phyloP scores from a whole-genome alignment of 2,329 filamentous ascomycete genomes.

The Stachybotrys echinatus region DNA sequence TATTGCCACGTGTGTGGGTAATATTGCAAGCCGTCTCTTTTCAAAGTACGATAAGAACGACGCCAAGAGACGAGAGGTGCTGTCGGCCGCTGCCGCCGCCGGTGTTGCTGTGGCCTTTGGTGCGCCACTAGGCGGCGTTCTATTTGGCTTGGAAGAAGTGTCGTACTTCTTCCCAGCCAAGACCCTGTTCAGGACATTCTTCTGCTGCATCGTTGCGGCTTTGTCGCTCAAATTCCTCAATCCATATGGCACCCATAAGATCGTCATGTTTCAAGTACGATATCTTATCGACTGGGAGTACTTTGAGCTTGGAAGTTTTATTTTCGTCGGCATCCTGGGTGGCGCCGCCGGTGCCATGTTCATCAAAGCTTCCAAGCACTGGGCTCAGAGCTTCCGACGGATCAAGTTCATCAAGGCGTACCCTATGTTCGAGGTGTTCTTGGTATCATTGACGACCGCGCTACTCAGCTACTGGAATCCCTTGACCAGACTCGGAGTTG shows the following conservation, averaged over 20 bases:
- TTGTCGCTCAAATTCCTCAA: conserved; percentile 92
- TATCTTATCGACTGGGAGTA: conserved; percentile 90
- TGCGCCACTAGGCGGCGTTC: conserved; percentile 77
- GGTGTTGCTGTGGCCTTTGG: conserved; percentile 94
- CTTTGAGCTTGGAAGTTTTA: conserved; percentile 83
- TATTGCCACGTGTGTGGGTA: conserved; percentile 90
- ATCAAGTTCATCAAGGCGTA: conserved; percentile 74
- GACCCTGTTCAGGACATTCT: conserved; percentile 94
- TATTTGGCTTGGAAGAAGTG: conserved; percentile 93
- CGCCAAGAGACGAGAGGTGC: conserved; percentile 84
- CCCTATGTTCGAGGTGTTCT: conserved; percentile 79
- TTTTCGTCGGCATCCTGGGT: conserved; percentile 79
- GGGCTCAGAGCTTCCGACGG: conserved; percentile 84
- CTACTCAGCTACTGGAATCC: conserved; percentile 89
- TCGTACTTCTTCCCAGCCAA: conserved; percentile 97
- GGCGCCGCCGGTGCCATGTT: conserved; percentile 84
- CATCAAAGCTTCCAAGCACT: conserved; percentile 89
- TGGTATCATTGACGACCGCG: conserved; percentile 82
- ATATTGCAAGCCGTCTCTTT: conserved; percentile 92
- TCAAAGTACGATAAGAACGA: conserved; percentile 92
- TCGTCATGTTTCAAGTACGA: conserved; percentile 92
- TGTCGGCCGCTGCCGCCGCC: conserved; percentile 88
- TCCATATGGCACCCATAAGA: conserved; percentile 92
- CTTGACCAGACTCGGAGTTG: conserved; percentile 83
- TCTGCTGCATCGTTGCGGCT: conserved; percentile 92